phyloP scores from a whole-genome alignment of 2,329 filamentous ascomycete genomes.

The Thyridium curvatum region DNA sequence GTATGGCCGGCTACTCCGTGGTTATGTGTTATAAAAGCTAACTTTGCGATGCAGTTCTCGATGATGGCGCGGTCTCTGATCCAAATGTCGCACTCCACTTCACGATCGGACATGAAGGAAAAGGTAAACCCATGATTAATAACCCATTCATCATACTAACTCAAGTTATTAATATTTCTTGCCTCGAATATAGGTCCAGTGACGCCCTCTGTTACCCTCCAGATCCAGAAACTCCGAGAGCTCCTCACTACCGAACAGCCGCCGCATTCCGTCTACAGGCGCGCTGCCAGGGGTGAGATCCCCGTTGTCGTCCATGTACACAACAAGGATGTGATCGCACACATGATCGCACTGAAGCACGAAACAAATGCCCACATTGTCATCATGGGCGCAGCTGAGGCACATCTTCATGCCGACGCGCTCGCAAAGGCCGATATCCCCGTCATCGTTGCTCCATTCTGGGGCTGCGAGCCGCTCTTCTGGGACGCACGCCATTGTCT shows the following conservation, averaged over 20 bases:
- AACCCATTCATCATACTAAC: background rate
- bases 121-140: constrained; percentile 4
- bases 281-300: constrained; percentile 8
- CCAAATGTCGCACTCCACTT: constrained; percentile 9
- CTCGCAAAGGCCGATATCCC: constrained; percentile 8
- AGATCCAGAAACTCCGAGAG: constrained; percentile 9
- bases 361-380: constrained; percentile 11
- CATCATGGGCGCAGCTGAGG: constrained; percentile 12
- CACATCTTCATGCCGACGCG: constrained; percentile 8
- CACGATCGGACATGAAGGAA: constrained; percentile 10
- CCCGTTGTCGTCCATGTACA: constrained; percentile 11
- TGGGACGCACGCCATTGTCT: constrained; percentile 10
- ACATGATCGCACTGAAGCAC: constrained; percentile 10
- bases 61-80: constrained; percentile 10
- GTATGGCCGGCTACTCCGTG: too few relatives aligned
- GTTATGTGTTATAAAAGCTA: too few relatives aligned
- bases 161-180: too few relatives aligned
- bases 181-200: constrained; percentile 1
- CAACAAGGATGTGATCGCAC: constrained; percentile 13
- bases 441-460: constrained; percentile 11
- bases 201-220: constrained; percentile 11
- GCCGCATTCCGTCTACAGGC: constrained; percentile 9
- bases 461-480: constrained; percentile 13
- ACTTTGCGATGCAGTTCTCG: constrained; percentile 9
- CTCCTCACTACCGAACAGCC: constrained; percentile 9